A percentile compares a stretch with the other conserved stretches of the same genome.
These are phyloP conservation scores for Lyophyllum decastes DNA, from an alignment of 768 basidiomycete species.

Conservation along the genomic window DNA sequence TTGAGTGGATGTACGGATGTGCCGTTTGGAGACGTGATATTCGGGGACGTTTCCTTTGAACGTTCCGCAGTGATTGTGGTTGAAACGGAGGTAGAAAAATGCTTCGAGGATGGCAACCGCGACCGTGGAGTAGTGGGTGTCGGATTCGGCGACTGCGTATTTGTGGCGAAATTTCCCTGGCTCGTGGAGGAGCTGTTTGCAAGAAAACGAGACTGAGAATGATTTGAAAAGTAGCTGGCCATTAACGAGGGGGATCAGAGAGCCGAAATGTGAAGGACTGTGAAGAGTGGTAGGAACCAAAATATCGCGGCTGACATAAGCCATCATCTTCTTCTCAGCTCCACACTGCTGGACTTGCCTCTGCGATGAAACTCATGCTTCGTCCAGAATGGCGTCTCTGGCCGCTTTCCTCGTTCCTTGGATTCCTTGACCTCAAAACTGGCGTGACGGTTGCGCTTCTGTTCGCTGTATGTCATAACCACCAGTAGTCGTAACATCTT, in stretches of 20 bases:
- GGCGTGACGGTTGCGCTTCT: slow-evolving; percentile 87
- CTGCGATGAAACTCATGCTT: slow-evolving; percentile 73
- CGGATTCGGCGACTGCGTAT: slow-evolving; percentile 22
- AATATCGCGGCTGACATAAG: slow-evolving; percentile 18
- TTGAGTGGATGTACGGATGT: slow-evolving; percentile 68
- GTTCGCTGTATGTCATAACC: slow-evolving; percentile 69
- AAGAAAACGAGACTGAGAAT: slow-evolving; percentile 72
- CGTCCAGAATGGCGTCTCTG: slow-evolving; percentile 83
- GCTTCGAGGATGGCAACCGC: slow-evolving; percentile 64
- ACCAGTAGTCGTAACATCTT: not conserved
- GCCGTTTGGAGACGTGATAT: slow-evolving; percentile 35
- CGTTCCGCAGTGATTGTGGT: slow-evolving; percentile 45
- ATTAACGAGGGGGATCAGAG: slow-evolving; percentile 30
- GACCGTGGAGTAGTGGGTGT: slow-evolving; percentile 33
- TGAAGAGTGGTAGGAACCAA: slow-evolving; percentile 2
- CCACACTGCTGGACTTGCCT: slow-evolving; percentile 2
- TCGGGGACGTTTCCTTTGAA: slow-evolving; percentile 42
- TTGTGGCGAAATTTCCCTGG: slow-evolving; percentile 21
- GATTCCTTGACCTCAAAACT: slow-evolving; percentile 90
- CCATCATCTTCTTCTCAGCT: not conserved
- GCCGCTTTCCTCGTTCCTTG: slow-evolving; percentile 82
- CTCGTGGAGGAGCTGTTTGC: slow-evolving; percentile 44
- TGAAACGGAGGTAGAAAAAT: slow-evolving; percentile 64
- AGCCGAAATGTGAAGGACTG: slow-evolving; percentile 7
- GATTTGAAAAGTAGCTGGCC: slow-evolving; percentile 84